Base-by-base conservation (phyloP, 495 filamentous ascomycete species). In the Hamigera avellanea region DNA sequence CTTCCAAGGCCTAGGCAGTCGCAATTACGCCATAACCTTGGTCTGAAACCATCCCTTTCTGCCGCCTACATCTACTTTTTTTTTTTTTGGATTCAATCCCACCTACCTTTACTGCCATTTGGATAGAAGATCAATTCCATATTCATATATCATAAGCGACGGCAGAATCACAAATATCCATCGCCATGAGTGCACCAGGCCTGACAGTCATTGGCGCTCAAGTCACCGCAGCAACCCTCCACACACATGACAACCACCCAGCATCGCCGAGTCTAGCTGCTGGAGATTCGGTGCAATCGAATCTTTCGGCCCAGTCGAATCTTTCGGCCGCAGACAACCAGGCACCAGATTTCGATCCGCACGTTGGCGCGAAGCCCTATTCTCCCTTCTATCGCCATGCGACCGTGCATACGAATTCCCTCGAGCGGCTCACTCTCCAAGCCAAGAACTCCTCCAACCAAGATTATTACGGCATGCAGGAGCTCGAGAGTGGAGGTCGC, bases 351-450 rank as follows among this genome's bases (percentile, higher is more conserved):
- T 69, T 59, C 42, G 61, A 69, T 37, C 65, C 65, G 9, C 48
- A 40, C 8, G 35, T 63, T 28, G 57, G 56, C 27, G 63, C 66
- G 25, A 66, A 67, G 25, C 73, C 74, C 13, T 75, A 53, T 48
- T 76, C 72, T 0, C 70, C 75, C 13, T 78, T 78, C 61, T 78
- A 78, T 56, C 57, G 59, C 35, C 73, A 78, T 52, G 61, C 62
- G 10, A 61, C 65, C 6, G 52, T 61, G 8, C 64, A 64, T 8
- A 61, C 54, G n/a, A 36, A 48, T 16, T 73, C 67, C n/a, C 56
- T 69, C 43, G 67, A 71, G 33, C 53, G 57, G 8, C 45, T 61
- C 13, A 60, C 55, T 14, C 44, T 53, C 12, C 53, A 64, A 39
- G 54, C 46, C n/a, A 67, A 67, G 37, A 44, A 48, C 7, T 40